These are phyloP conservation scores for Quercus agrifolia DNA, from an alignment of 306 rosid species.

Conservation along the genomic window DNA sequence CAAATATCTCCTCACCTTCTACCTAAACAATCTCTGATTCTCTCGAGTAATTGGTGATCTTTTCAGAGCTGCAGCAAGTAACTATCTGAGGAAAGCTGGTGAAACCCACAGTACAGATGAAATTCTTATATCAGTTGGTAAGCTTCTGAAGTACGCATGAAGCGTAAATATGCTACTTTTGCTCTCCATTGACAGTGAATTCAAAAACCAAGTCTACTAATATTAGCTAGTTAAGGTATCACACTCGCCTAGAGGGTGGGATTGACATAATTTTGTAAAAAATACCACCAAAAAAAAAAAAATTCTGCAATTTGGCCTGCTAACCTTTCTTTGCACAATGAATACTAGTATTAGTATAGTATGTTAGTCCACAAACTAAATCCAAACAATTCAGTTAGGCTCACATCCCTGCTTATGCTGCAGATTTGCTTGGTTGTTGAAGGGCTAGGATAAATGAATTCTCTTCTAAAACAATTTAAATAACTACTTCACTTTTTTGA, in stretches of 20 bases:
- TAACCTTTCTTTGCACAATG: neutral
- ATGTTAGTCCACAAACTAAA: neutral
- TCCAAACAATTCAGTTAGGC: neutral
- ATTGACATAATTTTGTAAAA: neutral
- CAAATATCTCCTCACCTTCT: neutral
- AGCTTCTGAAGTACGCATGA: slow-evolving; percentile 23
- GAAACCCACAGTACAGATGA: slow-evolving; percentile 71
- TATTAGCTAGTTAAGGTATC: neutral
- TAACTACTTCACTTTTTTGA: neutral
- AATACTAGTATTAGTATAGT: neutral
- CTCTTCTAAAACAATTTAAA: neutral
- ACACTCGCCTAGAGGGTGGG: neutral
- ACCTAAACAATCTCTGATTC: neutral
- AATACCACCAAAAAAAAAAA: neutral
- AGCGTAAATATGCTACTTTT: neutral
- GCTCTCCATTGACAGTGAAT: neutral
- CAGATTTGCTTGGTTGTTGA: neutral
- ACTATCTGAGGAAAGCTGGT: slow-evolving; percentile 76
- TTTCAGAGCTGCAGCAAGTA: slow-evolving; percentile 67
- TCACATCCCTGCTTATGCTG: neutral
- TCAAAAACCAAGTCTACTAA: neutral
- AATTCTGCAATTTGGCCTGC: neutral
- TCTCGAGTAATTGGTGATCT: slow-evolving; percentile 8
- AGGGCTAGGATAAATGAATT: neutral
- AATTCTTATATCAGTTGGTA: slow-evolving; percentile 70